These are phyloP conservation scores for Eimeria acervulina DNA, from an alignment of 169 alveolate species.

Conservation along the genomic window DNA sequence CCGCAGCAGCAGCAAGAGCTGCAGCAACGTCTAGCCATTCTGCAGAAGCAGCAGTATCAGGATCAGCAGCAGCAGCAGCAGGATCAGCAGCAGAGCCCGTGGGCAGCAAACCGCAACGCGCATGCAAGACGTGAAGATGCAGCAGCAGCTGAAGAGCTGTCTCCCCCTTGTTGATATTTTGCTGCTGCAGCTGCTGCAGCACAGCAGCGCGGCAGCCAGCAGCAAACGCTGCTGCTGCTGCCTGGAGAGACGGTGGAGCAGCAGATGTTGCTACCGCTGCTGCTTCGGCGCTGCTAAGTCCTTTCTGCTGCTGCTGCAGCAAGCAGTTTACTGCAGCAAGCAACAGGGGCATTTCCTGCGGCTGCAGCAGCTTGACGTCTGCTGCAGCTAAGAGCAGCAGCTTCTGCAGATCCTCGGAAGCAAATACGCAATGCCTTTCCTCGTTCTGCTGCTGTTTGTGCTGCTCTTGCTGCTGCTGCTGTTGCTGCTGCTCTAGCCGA, in stretches of 20 bases:
- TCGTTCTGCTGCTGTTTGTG: conserved; percentile 9
- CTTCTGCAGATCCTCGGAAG: background rate
- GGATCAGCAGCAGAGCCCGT: background rate
- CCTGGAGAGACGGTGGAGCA: background rate
- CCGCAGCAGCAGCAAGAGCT: conserved; percentile 34
- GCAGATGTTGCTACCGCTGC: conserved; percentile 17
- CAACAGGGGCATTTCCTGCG: conserved; percentile 45
- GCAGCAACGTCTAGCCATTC: background rate
- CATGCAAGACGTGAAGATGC: conserved; percentile 60
- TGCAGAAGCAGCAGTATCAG: too few relatives aligned
- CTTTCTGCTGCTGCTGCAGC: conserved; percentile 41
- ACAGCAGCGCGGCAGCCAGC: conserved; percentile 57
- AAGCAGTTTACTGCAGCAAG: conserved; percentile 37
- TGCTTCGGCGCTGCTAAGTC: background rate
- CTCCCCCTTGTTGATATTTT: background rate
- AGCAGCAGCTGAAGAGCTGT: conserved; percentile 45
- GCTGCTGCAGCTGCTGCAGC: conserved; percentile 67
- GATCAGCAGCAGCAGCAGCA: conserved; percentile 41
- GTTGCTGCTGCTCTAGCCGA: conserved; percentile 42
- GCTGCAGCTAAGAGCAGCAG: conserved; percentile 27
- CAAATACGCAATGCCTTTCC: background rate
- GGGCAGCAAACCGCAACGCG: conserved; percentile 55
- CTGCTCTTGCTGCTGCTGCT: conserved; percentile 16
- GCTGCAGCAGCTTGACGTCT: conserved; percentile 24
- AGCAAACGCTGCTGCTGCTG: conserved; percentile 18